Conservation (phyloP, 495 filamentous ascomycete species). For the Parmelia sp. region DNA sequence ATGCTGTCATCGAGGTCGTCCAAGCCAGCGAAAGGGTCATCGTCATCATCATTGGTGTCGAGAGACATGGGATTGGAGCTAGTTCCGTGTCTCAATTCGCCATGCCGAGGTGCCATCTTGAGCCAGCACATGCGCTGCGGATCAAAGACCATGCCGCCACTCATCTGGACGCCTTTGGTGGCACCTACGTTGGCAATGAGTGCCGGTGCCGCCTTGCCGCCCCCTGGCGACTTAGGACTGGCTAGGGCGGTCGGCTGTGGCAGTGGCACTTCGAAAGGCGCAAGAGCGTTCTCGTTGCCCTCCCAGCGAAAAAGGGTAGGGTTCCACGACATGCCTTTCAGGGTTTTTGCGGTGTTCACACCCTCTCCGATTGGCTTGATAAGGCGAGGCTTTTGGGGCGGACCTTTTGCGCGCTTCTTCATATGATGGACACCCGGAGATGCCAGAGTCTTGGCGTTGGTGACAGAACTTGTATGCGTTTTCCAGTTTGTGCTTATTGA, state of each 20-base stretch:
- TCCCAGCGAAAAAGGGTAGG: slow-evolving; percentile 81
- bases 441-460: slow-evolving; percentile 21
- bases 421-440: slow-evolving; percentile 37
- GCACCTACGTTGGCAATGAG: slow-evolving; percentile 83
- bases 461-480: slow-evolving; percentile 53
- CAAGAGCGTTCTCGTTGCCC: slow-evolving; percentile 82
- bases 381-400: slow-evolving; percentile 59
- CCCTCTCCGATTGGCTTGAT: slow-evolving; percentile 63
- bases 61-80: slow-evolving; percentile 35
- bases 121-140: slow-evolving; percentile 94
- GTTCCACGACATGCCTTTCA: slow-evolving; percentile 95
- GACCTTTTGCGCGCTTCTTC: slow-evolving; percentile 49
- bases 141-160: slow-evolving; percentile 95
- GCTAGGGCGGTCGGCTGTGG: slow-evolving; percentile 35
- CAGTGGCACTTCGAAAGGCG: slow-evolving; percentile 59
- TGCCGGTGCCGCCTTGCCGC: slow-evolving; percentile 73
- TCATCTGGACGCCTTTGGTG: slow-evolving; percentile 71
- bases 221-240: slow-evolving; percentile 34
- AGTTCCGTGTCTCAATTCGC: slow-evolving; percentile 31
- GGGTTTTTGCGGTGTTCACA: slow-evolving; percentile 59
- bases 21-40: slow-evolving; percentile 74
- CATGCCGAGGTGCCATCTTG: slow-evolving; percentile 51
- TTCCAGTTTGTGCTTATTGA: slow-evolving; percentile 74
- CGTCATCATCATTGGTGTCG: slow-evolving; percentile 46
- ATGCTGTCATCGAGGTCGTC: slow-evolving; percentile 61